Conservation (phyloP, 306 rosid species). For the Alnus glutinosa region DNA sequence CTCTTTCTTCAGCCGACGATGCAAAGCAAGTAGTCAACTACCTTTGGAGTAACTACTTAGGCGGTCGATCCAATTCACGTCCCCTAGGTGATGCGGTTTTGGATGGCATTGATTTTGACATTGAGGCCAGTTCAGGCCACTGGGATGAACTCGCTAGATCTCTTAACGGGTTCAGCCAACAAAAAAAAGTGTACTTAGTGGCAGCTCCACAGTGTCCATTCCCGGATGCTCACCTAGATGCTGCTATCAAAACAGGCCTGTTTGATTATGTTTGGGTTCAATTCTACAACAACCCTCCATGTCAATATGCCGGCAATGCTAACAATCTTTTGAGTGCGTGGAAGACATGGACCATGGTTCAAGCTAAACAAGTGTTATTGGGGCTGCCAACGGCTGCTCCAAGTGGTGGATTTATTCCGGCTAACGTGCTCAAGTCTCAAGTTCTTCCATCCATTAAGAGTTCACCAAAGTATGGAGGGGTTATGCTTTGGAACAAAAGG, state of each 20-base stretch:
- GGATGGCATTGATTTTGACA: slow-evolving; percentile 68
- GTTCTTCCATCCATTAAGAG: slow-evolving; percentile 52
- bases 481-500: slow-evolving; percentile 59
- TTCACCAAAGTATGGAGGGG: slow-evolving; percentile 58
- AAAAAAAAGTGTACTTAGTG: slow-evolving; percentile 29
- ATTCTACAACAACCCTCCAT: slow-evolving; percentile 63
- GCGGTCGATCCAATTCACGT: slow-evolving; percentile 44
- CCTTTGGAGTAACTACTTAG: slow-evolving; percentile 59
- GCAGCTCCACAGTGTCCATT: slow-evolving; percentile 71
- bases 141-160: slow-evolving; percentile 48
- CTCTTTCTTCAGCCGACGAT: slow-evolving; percentile 46
- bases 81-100: slow-evolving; percentile 56
- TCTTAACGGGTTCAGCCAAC: slow-evolving; percentile 24
- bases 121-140: slow-evolving; percentile 32
- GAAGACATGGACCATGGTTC: slow-evolving; percentile 55
- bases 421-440: slow-evolving; percentile 26
- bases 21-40: slow-evolving; percentile 41
- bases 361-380: slow-evolving; percentile 48
- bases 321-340: slow-evolving; percentile 44
- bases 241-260: slow-evolving; percentile 49
- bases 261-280: slow-evolving; percentile 74
- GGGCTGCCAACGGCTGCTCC: slow-evolving; percentile 80
- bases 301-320: slow-evolving; percentile 45
- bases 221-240: slow-evolving; percentile 44
- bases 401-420: slow-evolving; percentile 50